Evolutionary conservation across 176 grass and related monocot genomes (phyloP).

Genomic region (Lolium rigidum): DNA sequence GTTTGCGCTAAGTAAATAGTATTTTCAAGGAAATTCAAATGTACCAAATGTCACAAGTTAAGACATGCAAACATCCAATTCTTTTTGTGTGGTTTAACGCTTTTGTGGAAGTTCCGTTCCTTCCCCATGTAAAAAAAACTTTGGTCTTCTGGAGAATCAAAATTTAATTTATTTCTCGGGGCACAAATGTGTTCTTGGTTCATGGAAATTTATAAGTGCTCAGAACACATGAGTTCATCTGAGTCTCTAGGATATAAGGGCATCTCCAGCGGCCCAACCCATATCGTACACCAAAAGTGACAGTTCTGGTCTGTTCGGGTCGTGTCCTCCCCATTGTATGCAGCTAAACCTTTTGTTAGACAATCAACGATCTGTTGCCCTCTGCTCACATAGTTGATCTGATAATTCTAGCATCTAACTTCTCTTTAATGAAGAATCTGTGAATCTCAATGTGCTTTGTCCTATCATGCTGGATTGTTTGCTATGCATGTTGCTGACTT

Average conservation of each 20-base stretch:
- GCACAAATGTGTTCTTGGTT: constrained; percentile 4
- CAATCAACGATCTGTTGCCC: too few species aligned
- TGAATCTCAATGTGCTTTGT: too few species aligned
- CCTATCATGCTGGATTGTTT: too few species aligned
- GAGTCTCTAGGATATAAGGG: not conserved
- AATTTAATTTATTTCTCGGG: not conserved
- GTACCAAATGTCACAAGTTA: not conserved
- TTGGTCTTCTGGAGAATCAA: not conserved
- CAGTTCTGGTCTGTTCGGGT: too few species aligned
- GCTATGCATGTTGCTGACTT: too few species aligned
- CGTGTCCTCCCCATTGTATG: too few species aligned
- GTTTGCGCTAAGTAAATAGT: not conserved
- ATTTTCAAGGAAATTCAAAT: not conserved
- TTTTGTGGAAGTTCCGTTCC: not conserved
- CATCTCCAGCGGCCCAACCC: too few species aligned
- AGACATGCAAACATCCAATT: not conserved
- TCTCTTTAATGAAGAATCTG: too few species aligned
- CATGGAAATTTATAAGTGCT: not conserved
- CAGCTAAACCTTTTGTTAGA: too few species aligned
- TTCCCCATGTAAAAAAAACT: not conserved
- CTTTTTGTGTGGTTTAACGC: not conserved
- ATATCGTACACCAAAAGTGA: too few species aligned
- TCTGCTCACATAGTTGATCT: too few species aligned
- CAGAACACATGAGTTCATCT: not conserved
- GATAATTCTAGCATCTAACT: too few species aligned